phyloP scores from a whole-genome alignment of 1,284 basidiomycete genomes.

The Baeospora myosura region DNA sequence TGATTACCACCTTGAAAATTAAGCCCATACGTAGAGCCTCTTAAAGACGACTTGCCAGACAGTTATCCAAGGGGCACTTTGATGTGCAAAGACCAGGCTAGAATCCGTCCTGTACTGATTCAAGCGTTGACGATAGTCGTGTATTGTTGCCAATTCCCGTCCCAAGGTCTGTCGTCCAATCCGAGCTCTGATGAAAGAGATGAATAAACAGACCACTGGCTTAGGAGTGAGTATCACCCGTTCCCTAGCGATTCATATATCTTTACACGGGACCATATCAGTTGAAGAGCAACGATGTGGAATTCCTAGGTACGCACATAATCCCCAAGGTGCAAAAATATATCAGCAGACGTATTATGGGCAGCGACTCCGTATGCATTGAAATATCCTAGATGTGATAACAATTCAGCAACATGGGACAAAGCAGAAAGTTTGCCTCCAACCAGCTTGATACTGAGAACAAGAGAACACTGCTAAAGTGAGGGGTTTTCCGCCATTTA shows the following conservation, averaged over 20 bases:
- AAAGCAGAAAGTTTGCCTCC: conserved; percentile 5
- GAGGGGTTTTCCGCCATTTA: conserved; percentile 50
- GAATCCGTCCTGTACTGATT: conserved; percentile 54
- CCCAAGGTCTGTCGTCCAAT: conserved; percentile 45
- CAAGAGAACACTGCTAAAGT: conserved; percentile 56
- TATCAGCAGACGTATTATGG: conserved; percentile 48
- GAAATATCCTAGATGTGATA: conserved; percentile 45
- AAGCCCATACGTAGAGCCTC: no score
- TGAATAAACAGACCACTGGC: neutral
- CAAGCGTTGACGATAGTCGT: conserved; percentile 56
- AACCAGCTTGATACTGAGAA: conserved; percentile 46
- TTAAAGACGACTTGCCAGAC: conserved; percentile 41
- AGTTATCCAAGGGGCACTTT: conserved; percentile 49
- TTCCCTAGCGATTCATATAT: conserved; percentile 46
- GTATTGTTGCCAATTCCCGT: conserved; percentile 52
- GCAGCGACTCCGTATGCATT: conserved; percentile 61
- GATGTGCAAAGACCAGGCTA: conserved; percentile 43
- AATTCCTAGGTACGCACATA: no score
- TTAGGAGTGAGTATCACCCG: conserved; percentile 23
- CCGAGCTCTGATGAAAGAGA: conserved; percentile 24
- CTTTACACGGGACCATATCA: no score
- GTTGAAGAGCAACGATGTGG: no score
- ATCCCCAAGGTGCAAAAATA: conserved; percentile 60
- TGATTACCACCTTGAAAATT: no score
- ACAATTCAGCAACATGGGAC: neutral